Base-by-base conservation (phyloP, 106 monocot species). In the Alisma plantagoaquatica region DNA sequence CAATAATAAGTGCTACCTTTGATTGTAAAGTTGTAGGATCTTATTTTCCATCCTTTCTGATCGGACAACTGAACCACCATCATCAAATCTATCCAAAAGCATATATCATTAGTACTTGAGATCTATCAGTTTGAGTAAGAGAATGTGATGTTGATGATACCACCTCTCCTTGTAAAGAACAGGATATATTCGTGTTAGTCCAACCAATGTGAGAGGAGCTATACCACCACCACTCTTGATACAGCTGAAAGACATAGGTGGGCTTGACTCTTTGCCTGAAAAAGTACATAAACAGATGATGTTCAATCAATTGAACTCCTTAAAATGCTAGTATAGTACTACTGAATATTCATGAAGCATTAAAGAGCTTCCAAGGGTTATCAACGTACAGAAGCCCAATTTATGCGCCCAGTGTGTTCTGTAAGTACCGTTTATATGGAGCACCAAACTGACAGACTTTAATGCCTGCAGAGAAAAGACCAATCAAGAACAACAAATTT, bases 401-500 rank as follows among this genome's bases (percentile, higher is more conserved):
- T 52, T 52, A 46, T 80, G 75, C 21, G 67, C 75, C 94, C 94
- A 94, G 17, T 63, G 74, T 32, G 78, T 77, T 56, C 94, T 61
- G 44, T 84, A 94, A 27, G 94, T 88, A 51, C 94, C 94, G 60
- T 94, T 94, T 44, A 78, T 73, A 63, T 84, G 77, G 42, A 87
- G 29, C 49, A 59, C 47, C 46, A 94, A 60, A 55, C 51, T 68
- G 38, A 96, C 78, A 2, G 71, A 45, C 50, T 67, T 59, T 7
- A 66, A 72, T 59, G 73, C 77, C 94, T 96, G 75, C 24, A 62
- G 66, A 72, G 16, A 54, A 51, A 19, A 29, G 14, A 38, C 14
- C 35, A 38, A 38, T 7, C 14, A 14, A 38, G 35, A 38, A 38
- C 14, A 38, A n/a, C 6, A 38, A 14, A 38, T 6, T 7, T 38